Evolutionary conservation across 2,329 filamentous ascomycete species (phyloP), one percentile per base, ranked within the genome.

Genomic region (Cladosporium halotolerans): DNA sequence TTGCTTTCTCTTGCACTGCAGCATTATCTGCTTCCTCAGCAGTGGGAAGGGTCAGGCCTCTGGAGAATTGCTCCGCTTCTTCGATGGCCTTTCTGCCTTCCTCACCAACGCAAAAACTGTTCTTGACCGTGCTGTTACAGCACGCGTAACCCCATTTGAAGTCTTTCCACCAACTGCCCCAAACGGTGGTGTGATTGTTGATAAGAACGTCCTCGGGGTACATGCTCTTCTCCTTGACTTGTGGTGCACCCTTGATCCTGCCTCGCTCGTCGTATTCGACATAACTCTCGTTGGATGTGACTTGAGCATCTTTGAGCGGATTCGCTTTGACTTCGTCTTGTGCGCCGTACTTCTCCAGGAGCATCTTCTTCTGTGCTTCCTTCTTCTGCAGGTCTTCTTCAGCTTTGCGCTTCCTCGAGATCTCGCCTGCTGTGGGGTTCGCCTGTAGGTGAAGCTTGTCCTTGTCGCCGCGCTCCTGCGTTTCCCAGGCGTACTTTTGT

Each of bases 111-210:
- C 93, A 99, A 66, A 97, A 99, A 65, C 90, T 96, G 71, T 99
- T 97, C 73, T 95, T 96, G 58, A 95, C 82, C 18, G 84, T 85
- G 0, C 90, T 96, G 68, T 95, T 90, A 75, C 93, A 99, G 70
- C 93, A 99, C 18, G 88, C 81, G 70, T 96, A 99, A 1, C 93
- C 93, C 93, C 93, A 99, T 70, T 86, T 81, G 73, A 96, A 97
- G 66, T 89, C 84, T 50, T 84, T 82, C 93, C 93, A 99, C 93
- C 93, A 99, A 65, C 90, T 96, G 45, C 93, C 93, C 88, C 90
- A 99, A 3, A 96, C 85, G 0, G 86, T 85, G 3, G 83, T 89
- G 72, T 99, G 93, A 66, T 99, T 99, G 74, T 95, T 92, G 68
- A 86, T 80, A 51, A 87, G 75, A 0, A 96, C 78, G 64, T 99